phyloP scores from a whole-genome alignment of 768 basidiomycete genomes.

The Pleurotus cornucopiae region DNA sequence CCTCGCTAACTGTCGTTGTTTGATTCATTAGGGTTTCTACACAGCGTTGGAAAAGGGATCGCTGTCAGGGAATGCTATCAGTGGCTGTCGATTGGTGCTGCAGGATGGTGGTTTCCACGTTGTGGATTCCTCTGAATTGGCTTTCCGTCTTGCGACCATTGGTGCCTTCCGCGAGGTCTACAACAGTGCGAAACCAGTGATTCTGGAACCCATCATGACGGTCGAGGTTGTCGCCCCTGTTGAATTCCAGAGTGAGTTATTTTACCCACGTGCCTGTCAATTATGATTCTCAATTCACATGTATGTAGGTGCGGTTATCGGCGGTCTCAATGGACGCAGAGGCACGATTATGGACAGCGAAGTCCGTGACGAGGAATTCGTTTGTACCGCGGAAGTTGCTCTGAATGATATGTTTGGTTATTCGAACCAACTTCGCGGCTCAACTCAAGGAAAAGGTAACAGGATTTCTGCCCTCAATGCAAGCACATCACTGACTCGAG shows the following conservation, averaged over 20 bases:
- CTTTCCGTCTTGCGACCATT: slow-evolving; percentile 87
- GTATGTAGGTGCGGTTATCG: slow-evolving; percentile 75
- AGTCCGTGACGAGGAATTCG: slow-evolving; percentile 96
- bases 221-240: slow-evolving; percentile 95
- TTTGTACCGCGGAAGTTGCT: slow-evolving; percentile 84
- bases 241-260: slow-evolving; percentile 82
- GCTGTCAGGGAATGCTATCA: slow-evolving; percentile 83
- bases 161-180: slow-evolving; percentile 93
- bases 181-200: slow-evolving; percentile 67
- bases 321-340: slow-evolving; percentile 86
- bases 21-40: slow-evolving; percentile 71
- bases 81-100: slow-evolving; percentile 81
- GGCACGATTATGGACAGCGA: slow-evolving; percentile 96
- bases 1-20: no score
- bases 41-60: slow-evolving; percentile 92
- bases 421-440: slow-evolving; percentile 87
- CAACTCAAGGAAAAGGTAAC: slow-evolving; percentile 89
- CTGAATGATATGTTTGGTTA: slow-evolving; percentile 99
- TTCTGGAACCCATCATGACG: slow-evolving; percentile 98
- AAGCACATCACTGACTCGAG: background rate
- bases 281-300: background rate
- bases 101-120: slow-evolving; percentile 91
- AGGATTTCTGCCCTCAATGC: background rate
- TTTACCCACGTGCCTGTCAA: background rate
- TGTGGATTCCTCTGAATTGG: slow-evolving; percentile 95